Evolutionary conservation across 148 eudicot genomes (phyloP), one percentile per base, ranked within the genome.

Genomic region (Euryodendron excelsum): DNA sequence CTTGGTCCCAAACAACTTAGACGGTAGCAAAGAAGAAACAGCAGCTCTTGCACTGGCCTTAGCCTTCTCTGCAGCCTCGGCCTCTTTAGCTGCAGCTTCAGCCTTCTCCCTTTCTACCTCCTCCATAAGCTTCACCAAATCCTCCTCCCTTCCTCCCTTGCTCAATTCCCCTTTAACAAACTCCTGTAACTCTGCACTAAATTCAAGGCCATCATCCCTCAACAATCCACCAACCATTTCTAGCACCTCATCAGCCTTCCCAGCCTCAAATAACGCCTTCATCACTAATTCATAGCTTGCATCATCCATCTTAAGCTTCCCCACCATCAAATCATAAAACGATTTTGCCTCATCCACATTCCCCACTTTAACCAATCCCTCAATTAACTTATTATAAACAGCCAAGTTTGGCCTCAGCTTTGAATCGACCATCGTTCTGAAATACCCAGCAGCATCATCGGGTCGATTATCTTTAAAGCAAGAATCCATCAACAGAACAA

Each of bases 271-370:
- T 64, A 95, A 82, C 0, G 96, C 87, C 83, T 91, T 88, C 87
- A 91, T 93, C 78, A 95, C 90, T 71, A 85, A 90, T 66, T 93
- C 90, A 82, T 89, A 95, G 68, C 94, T 88, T 33, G 87, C 91
- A 77, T 86, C 89, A 75, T 91, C 92, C 91, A 95, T 92, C 85
- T 87, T 93, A 73, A 95, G 88, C 83, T 95, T 95, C 65, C 89
- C 81, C 80, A 93, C 94, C 98, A 95, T 95, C 82, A 91, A 55
- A 68, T 95, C 98, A 36, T 91, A 95, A 74, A 90, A 93, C 0
- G 89, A 91, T 78, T 95, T 95, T 9, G 98, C 98, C 80, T 90
- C 96, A 5, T 93, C 97, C 41, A 91, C 83, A 78, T 89, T 93
- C 12, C 91, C 96, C 47, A 90, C 96, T 61, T 87, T 84, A 72